Evolutionary conservation across 345 rosid genomes (phyloP).

Genomic region (Adansonia digitata): DNA sequence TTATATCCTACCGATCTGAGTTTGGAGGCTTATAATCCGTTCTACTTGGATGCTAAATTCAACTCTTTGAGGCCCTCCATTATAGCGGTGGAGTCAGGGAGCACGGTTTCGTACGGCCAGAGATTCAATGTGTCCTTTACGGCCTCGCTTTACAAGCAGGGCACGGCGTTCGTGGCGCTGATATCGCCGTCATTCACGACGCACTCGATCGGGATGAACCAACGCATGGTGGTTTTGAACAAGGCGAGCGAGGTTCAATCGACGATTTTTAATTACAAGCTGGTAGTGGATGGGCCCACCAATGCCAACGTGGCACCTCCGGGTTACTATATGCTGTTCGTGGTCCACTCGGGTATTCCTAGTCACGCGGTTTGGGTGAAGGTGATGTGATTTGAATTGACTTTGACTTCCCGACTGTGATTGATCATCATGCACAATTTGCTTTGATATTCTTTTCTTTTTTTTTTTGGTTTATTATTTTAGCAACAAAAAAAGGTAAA

Average conservation of each 20-base stretch:
- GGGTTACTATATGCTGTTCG: slow-evolving; percentile 54
- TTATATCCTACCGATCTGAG: slow-evolving; percentile 71
- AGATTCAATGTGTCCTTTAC: slow-evolving; percentile 37
- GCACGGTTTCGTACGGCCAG: slow-evolving; percentile 34
- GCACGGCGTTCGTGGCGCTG: slow-evolving; percentile 23
- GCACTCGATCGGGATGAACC: slow-evolving; percentile 56
- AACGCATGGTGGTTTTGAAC: slow-evolving; percentile 41
- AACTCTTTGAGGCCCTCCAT: slow-evolving; percentile 51
- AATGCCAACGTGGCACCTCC: slow-evolving; percentile 42
- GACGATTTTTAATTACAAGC: slow-evolving; percentile 24
- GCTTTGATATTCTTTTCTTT: background rate
- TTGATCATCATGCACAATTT: background rate
- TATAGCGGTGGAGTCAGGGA: slow-evolving; percentile 39
- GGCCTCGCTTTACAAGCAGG: slow-evolving; percentile 21
- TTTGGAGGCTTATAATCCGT: slow-evolving; percentile 72
- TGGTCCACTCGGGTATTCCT: slow-evolving; percentile 49
- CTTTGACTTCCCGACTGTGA: background rate
- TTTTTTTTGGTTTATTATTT: background rate
- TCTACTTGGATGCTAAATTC: slow-evolving; percentile 42
- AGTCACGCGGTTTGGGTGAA: slow-evolving; percentile 50
- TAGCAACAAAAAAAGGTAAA: background rate
- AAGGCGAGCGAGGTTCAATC: slow-evolving; percentile 14
- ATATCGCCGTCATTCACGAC: slow-evolving; percentile 53
- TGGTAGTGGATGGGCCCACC: slow-evolving; percentile 34
- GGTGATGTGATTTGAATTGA: slow-evolving; percentile 14